These are phyloP conservation scores for Colletotrichum lini DNA, from an alignment of 2,329 filamentous ascomycete genomes.

Conservation along the genomic window DNA sequence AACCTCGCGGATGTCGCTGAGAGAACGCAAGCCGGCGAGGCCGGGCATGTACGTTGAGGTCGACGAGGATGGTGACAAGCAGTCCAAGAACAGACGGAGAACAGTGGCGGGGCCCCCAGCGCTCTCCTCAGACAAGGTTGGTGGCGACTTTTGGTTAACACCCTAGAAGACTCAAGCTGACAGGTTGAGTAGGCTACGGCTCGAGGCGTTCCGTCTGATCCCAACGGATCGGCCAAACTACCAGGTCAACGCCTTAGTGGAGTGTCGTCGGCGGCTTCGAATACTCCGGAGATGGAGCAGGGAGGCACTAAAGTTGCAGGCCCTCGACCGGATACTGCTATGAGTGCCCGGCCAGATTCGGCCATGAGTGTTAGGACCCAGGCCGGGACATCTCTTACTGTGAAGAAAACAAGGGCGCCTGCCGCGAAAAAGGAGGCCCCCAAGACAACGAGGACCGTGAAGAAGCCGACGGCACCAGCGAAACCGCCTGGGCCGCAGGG, in stretches of 20 bases:
- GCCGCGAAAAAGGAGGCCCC: constrained; percentile 60
- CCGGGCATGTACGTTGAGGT: constrained; percentile 68
- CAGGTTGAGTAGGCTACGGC: constrained; percentile 50
- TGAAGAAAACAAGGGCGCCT: constrained; percentile 73
- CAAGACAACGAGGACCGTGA: constrained; percentile 53
- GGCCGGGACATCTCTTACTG: constrained; percentile 58
- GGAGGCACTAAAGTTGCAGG: constrained; percentile 12
- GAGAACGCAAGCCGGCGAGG: constrained; percentile 76
- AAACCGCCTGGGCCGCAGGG: constrained; percentile 25
- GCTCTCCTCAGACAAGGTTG: constrained; percentile 61
- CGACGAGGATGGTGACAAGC: constrained; percentile 59
- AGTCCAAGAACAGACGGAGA: constrained; percentile 66
- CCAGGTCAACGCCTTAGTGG: constrained; percentile 65
- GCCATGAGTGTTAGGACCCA: constrained; percentile 57
- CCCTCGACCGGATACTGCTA: constrained; percentile 56
- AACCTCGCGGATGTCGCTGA: constrained; percentile 78
- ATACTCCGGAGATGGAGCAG: constrained; percentile 26
- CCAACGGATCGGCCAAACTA: constrained; percentile 50
- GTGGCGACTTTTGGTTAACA: constrained; percentile 1
- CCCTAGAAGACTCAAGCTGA: constrained; percentile 25
- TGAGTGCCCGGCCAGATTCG: constrained; percentile 56
- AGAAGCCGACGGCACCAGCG: constrained; percentile 50
- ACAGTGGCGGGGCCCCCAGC: constrained; percentile 71
- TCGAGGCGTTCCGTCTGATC: constrained; percentile 48
- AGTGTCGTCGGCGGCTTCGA: constrained; percentile 55